Percentiles rank a stretch among this genome's conserved stretches.
These are phyloP conservation scores for Powellomyces hirtus DNA, from an alignment of 192 early-diverging fungal genomes.

Conservation along the genomic window DNA sequence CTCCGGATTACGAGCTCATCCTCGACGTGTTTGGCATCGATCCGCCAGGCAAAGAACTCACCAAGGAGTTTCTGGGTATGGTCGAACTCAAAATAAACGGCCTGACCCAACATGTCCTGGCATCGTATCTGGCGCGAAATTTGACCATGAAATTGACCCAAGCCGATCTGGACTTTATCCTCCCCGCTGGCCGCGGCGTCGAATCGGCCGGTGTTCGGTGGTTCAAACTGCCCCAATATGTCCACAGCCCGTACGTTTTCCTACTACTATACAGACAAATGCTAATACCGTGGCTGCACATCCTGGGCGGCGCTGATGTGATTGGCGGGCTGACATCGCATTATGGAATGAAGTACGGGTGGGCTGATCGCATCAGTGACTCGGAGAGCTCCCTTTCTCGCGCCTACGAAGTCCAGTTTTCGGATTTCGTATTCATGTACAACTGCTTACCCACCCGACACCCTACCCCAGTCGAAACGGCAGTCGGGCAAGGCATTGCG, in stretches of 20 bases:
- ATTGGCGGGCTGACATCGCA: constrained; percentile 21
- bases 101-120: constrained; percentile 60
- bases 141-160: constrained; percentile 59
- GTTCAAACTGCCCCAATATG: constrained; percentile 50
- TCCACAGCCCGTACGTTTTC: constrained; percentile 60
- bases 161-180: constrained; percentile 76
- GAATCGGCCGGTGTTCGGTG: constrained; percentile 32
- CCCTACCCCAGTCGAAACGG: constrained; percentile 29
- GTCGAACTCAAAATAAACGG: constrained; percentile 64
- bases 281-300: constrained; percentile 39
- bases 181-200: constrained; percentile 53
- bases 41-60: constrained; percentile 50
- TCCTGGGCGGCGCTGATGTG: constrained; percentile 37
- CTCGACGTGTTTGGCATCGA: constrained; percentile 77
- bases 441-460: constrained; percentile 36
- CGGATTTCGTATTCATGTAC: constrained; percentile 51
- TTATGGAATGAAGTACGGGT: constrained; percentile 31
- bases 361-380: constrained; percentile 14
- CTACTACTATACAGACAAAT: constrained; percentile 67
- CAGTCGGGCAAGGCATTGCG: constrained; percentile 46
- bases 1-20: constrained; percentile 43
- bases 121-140: constrained; percentile 68
- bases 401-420: constrained; percentile 31
- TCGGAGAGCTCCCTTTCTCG: not conserved
- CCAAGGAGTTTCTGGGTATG: constrained; percentile 57